phyloP scores from a whole-genome alignment of 106 monocot species.

The Platanthera zijinensis region DNA sequence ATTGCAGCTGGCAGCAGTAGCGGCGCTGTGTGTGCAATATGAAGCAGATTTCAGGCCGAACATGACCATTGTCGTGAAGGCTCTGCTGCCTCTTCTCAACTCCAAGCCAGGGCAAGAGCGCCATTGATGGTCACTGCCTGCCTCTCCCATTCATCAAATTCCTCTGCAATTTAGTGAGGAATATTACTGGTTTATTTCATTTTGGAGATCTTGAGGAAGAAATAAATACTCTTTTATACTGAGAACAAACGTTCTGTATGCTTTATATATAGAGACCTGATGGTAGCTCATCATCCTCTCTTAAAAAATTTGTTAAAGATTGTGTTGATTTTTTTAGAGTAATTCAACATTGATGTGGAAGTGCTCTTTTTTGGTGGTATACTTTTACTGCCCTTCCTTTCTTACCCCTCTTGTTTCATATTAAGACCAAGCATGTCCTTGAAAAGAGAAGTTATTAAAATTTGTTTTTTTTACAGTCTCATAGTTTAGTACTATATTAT shows the following conservation, averaged over 20 bases:
- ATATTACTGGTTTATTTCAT: not conserved
- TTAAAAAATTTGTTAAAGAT: too few relatives aligned
- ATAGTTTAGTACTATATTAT: too few relatives aligned
- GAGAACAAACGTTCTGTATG: not conserved
- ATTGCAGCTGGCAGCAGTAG: conserved; percentile 4
- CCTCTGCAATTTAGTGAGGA: not conserved
- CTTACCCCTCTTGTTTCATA: too few relatives aligned
- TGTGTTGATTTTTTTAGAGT: too few relatives aligned
- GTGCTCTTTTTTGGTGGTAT: too few relatives aligned
- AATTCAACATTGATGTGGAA: too few relatives aligned
- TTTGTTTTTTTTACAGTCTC: too few relatives aligned
- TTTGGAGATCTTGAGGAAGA: not conserved
- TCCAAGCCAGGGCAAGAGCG: not conserved
- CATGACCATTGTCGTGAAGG: conserved; percentile 8
- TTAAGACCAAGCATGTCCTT: too few relatives aligned
- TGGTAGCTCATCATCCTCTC: not conserved
- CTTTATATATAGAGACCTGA: not conserved
- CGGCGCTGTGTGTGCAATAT: conserved; percentile 5
- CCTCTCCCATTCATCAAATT: not conserved
- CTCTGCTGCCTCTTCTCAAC: conserved; percentile 7
- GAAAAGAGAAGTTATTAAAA: too few relatives aligned
- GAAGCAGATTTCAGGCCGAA: conserved; percentile 9
- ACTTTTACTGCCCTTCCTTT: too few relatives aligned
- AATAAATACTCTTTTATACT: not conserved
- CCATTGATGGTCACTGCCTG: not conserved